phyloP scores from a whole-genome alignment of 495 filamentous ascomycete genomes.

The Talaromyces adpressus region DNA sequence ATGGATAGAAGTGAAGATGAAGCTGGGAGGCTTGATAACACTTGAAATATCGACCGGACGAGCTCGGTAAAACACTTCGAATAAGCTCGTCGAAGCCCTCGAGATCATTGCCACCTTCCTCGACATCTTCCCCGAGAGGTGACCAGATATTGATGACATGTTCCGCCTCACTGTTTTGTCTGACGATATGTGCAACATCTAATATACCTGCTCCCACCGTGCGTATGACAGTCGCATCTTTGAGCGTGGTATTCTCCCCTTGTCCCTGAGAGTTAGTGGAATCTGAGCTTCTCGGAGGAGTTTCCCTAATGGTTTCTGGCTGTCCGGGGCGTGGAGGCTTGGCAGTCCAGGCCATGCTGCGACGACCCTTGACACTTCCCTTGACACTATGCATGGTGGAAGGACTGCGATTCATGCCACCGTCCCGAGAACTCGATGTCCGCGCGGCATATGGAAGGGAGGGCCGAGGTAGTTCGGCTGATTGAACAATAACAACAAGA shows the following conservation, averaged over 20 bases:
- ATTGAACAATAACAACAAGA: slow-evolving; percentile 75
- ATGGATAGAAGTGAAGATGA: slow-evolving; percentile 69
- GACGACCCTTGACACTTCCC: slow-evolving; percentile 47
- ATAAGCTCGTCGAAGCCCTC: slow-evolving; percentile 75
- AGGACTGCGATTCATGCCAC: slow-evolving; percentile 24
- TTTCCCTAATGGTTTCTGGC: slow-evolving; percentile 34
- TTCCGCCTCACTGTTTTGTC: slow-evolving; percentile 68
- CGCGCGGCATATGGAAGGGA: slow-evolving; percentile 18
- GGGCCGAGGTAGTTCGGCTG: slow-evolving; percentile 47
- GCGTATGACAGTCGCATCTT: slow-evolving; percentile 48
- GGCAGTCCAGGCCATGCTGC: slow-evolving; percentile 77
- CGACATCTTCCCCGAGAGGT: slow-evolving; percentile 47
- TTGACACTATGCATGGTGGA: slow-evolving; percentile 23
- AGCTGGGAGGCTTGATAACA: slow-evolving; percentile 63
- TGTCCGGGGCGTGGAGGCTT: slow-evolving; percentile 26
- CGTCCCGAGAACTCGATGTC: slow-evolving; percentile 30
- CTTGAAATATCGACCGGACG: slow-evolving; percentile 64
- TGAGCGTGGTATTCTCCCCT: slow-evolving; percentile 28
- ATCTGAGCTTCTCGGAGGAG: slow-evolving; percentile 43
- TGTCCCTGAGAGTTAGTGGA: slow-evolving; percentile 45
- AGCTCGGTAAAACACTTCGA: slow-evolving; percentile 64
- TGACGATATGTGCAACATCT: slow-evolving; percentile 71
- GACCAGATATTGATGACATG: slow-evolving; percentile 75
- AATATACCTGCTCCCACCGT: slow-evolving; percentile 76
- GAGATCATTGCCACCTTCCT: slow-evolving; percentile 41